Evolutionary conservation across 129 eudicot genomes (phyloP), one percentile per base, ranked within the genome.

Genomic region (Flaveria linearis): DNA sequence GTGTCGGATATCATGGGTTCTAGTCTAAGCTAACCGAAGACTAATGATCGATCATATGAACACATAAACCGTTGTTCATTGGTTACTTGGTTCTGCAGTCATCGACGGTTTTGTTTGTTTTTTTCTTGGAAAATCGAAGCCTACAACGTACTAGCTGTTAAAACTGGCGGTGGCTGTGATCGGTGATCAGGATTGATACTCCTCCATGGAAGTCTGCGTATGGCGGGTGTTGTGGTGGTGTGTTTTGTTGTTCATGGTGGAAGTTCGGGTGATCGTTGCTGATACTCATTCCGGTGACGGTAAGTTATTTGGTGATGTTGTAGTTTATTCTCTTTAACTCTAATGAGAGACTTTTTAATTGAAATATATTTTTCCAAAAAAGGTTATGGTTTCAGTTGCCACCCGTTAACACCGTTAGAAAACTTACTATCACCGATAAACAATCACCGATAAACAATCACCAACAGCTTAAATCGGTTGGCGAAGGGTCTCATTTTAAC

Each of bases 241-340:
- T 49, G 13, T 53, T 36, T 7, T 80, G 22, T n/a, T 80, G 30
- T 56, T 80, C 8, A 18, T 74, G 45, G 56, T 80, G 79, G 75
- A 80, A 55, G 71, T 80, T 80, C 63, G 5, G 28, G 79, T 55
- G 75, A 68, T 74, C 55, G 63, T 80, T 28, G 84, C 71, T 36
- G 84, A 68, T 56, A 80, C 80, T 46, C 18, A 80, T 74, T 69
- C 84, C 11, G 80, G 64, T 46, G 84, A 80, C n/a, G 84, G 84
- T 80, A 80, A 74, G 84, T 56, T 52, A 66, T 63, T 8, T 51
- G 10, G 12, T 46, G 11, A 16, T 30, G 16, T 33, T 1, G 22
- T 17, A 6, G 79, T 73, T 52, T 80, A 33, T 13, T 5, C 23
- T 63, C 20, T 15, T 63, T 63, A 14, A 63, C 3, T 36, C 41